Base-by-base conservation (phyloP, 768 basidiomycete species). In the Mycena leptocephala region DNA sequence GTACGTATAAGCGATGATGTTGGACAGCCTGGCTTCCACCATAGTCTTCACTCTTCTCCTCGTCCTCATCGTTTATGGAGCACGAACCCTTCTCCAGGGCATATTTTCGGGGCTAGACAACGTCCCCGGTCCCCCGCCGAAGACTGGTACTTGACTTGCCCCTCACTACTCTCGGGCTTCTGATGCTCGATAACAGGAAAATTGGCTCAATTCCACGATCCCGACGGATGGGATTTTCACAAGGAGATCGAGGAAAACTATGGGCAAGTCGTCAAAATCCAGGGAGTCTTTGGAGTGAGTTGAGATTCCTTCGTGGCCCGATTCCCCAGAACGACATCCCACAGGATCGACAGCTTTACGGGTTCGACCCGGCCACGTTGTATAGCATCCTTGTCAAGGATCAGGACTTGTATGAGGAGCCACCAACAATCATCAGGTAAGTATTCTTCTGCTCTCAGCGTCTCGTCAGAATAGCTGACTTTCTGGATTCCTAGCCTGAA, bases 221-320 rank as follows among this genome's bases (percentile, higher is more conserved):
- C 68, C 28, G 56, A 70, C 24, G 53, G 37, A 9, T 72, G 59
- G 62, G 51, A 37, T 18, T 72, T 63, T 16, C 70, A 72, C 24
- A 22, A 32, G 1, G 51, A 64, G 0, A 13, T 72, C 14, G 70
- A 55, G 37, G 35, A 55, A n/a, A 56, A 64, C 2, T 63, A 64
- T 18, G 51, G 62, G 0, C 61, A 72, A 35, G 70, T 62, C 33
- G 68, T 69, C 22, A 70, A 51, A 26, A 20, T 70, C 11, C 26
- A 37, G 7, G 68, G 59, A 24, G 10, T 70, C 18, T 20, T 70
- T 0, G 46, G 69, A 1, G 69, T 62, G 28, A 5, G 43, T 32
- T 6, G 18, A 59, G 43, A 18, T 24, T 56, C 30, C 28, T 13
- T 55, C 53, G 28, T 5, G 24, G 16, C 28, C 5, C 16, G 20